phyloP scores from a whole-genome alignment of 495 filamentous ascomycete species.

The Lepraria neglecta region DNA sequence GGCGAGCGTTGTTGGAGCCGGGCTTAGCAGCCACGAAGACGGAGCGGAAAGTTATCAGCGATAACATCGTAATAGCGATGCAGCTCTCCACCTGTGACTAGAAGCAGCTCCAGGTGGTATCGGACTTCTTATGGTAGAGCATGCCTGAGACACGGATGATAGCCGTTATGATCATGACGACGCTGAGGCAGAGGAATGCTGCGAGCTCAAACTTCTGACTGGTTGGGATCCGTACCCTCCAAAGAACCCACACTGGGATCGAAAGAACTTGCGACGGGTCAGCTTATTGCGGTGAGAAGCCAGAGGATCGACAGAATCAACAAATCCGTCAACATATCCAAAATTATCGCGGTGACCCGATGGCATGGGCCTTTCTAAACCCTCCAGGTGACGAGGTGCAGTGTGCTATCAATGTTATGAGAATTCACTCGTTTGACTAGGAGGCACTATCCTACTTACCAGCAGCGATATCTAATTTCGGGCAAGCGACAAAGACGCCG shows the following conservation, averaged over 20 bases:
- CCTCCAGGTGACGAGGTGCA: not conserved
- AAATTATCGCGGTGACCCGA: not conserved
- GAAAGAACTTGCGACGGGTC: not conserved
- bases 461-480: not conserved
- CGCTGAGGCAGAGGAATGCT: not conserved
- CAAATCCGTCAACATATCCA: not conserved
- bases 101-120: not conserved
- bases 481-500: not conserved
- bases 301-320: not conserved
- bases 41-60: not conserved
- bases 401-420: not conserved
- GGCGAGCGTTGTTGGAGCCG: not conserved
- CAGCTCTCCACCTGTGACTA: not conserved
- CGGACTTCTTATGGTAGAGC: not conserved
- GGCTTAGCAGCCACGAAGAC: not conserved
- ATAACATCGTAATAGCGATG: not conserved
- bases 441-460: not conserved
- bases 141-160: not conserved
- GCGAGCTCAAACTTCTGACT: not conserved
- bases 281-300: not conserved
- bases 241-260: conserved; percentile 4
- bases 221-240: not conserved
- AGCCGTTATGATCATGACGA: not conserved
- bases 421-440: not conserved
- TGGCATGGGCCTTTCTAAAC: not conserved